phyloP scores from a whole-genome alignment of 495 filamentous ascomycete species.

The Daldinia loculata region DNA sequence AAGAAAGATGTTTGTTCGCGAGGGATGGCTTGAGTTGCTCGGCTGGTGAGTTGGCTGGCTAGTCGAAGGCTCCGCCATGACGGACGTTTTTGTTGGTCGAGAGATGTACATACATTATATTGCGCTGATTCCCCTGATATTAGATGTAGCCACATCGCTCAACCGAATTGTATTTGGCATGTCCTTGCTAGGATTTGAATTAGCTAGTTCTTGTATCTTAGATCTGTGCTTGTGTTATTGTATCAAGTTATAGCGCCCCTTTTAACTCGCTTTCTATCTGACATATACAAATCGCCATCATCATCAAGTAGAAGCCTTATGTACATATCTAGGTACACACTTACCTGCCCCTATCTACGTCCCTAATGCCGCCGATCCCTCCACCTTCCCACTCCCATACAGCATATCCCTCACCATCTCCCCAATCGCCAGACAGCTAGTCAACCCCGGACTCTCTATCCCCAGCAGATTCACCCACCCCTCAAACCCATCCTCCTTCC shows the following conservation, averaged over 20 bases:
- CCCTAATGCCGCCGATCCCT: slow-evolving; percentile 11
- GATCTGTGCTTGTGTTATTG: background rate
- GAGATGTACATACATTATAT: slow-evolving; percentile 11
- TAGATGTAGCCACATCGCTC: background rate
- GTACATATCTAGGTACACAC: background rate
- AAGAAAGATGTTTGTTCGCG: background rate
- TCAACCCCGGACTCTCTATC: slow-evolving; percentile 95
- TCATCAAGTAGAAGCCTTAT: background rate
- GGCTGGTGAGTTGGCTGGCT: background rate
- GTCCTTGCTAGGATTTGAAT: background rate
- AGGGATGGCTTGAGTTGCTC: background rate
- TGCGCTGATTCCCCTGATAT: background rate
- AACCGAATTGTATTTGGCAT: background rate
- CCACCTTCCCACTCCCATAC: slow-evolving; percentile 57
- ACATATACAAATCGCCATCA: background rate
- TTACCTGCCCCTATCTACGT: background rate
- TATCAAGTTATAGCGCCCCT: background rate
- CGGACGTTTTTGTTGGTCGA: background rate
- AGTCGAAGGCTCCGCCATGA: background rate
- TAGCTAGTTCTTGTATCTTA: background rate
- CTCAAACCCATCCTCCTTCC: slow-evolving; percentile 78
- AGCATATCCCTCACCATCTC: slow-evolving; percentile 80
- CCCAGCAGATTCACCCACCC: slow-evolving; percentile 94
- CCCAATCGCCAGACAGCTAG: slow-evolving; percentile 86
- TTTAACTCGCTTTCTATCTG: background rate